Conservation (phyloP, 1,139 yeast species). For the Yamadazyma atmosphaerica region DNA sequence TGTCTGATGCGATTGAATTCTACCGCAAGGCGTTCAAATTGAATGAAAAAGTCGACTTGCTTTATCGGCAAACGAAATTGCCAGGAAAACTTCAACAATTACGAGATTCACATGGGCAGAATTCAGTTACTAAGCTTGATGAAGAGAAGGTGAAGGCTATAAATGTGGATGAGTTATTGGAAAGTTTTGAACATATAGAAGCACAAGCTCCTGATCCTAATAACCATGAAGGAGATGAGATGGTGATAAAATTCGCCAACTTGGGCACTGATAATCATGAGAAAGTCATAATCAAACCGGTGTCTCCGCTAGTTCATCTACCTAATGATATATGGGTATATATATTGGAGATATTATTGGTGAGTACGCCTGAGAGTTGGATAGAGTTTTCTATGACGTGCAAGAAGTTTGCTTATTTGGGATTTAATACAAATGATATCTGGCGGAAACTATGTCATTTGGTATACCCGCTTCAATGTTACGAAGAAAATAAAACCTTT, state of each 20-base stretch:
- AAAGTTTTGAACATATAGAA: slow-evolving; percentile 30
- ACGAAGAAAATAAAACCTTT: slow-evolving; percentile 39
- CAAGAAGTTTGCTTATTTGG: slow-evolving; percentile 59
- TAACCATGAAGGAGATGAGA: slow-evolving; percentile 17
- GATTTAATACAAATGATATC: slow-evolving; percentile 51
- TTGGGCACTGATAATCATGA: slow-evolving; percentile 32
- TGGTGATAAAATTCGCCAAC: slow-evolving; percentile 31
- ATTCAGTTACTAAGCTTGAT: slow-evolving; percentile 28
- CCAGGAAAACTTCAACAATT: slow-evolving; percentile 26
- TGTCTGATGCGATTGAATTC: slow-evolving; percentile 76
- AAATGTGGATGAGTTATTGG: slow-evolving; percentile 35
- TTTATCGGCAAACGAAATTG: slow-evolving; percentile 56
- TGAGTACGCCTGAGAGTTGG: slow-evolving; percentile 64
- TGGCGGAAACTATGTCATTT: slow-evolving; percentile 60
- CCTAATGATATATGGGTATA: slow-evolving; percentile 66
- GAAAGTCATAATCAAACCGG: slow-evolving; percentile 33
- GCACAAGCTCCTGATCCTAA: slow-evolving; percentile 29
- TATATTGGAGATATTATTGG: slow-evolving; percentile 54
- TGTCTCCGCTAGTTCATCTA: slow-evolving; percentile 55
- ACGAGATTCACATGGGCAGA: slow-evolving; percentile 32
- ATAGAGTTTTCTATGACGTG: slow-evolving; percentile 64
- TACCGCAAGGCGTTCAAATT: slow-evolving; percentile 73
- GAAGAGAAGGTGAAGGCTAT: slow-evolving; percentile 36
- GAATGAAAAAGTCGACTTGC: slow-evolving; percentile 66
- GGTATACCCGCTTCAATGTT: slow-evolving; percentile 58